phyloP scores from a whole-genome alignment of 1,284 basidiomycete species.

The Macrocystidia cucumis region DNA sequence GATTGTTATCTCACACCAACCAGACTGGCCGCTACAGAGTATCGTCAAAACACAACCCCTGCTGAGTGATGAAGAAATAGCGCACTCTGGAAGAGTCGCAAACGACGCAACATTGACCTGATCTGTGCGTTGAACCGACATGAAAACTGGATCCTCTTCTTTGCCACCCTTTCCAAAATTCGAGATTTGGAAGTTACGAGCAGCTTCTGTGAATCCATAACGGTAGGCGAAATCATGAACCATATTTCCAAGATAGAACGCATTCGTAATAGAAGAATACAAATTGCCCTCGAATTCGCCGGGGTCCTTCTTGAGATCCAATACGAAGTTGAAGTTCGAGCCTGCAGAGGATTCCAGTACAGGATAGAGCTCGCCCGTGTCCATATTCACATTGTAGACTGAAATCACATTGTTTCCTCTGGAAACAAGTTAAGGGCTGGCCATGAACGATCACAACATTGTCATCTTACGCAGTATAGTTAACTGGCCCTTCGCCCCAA shows the following conservation, averaged over 20 bases:
- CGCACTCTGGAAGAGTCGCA: background rate
- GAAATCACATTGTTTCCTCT: conserved; percentile 24
- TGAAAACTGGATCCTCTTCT: conserved; percentile 23
- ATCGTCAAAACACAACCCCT: background rate
- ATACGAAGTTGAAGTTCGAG: conserved; percentile 24
- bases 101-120: conserved; percentile 1
- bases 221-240: conserved; percentile 17
- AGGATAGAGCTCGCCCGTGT: background rate
- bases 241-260: conserved; percentile 30
- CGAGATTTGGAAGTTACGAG: conserved; percentile 30
- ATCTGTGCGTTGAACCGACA: conserved; percentile 23
- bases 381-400: conserved; percentile 16
- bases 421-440: background rate
- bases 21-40: background rate
- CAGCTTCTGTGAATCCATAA: conserved; percentile 24
- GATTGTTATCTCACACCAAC: background rate
- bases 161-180: conserved; percentile 27
- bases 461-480: background rate
- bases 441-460: background rate
- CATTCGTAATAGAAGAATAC: conserved; percentile 25
- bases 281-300: conserved; percentile 14
- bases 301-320: conserved; percentile 12
- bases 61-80: background rate
- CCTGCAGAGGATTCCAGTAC: conserved; percentile 10
- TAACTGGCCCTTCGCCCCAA: background rate